These are phyloP conservation scores for Davidsoniella neocaledoniae DNA, from an alignment of 2,329 filamentous ascomycete species.

Conservation along the genomic window DNA sequence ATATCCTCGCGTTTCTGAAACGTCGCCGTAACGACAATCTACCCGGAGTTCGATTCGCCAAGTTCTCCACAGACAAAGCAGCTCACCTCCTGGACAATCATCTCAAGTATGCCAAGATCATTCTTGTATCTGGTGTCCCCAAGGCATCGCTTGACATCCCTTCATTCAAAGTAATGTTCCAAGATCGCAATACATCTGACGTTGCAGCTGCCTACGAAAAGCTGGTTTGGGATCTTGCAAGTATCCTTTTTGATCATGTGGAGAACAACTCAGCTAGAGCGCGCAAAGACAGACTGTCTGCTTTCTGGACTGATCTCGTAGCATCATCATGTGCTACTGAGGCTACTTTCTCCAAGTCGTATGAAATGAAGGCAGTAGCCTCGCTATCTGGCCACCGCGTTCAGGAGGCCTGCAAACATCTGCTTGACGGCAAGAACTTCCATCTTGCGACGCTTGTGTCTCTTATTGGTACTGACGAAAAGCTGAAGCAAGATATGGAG, in stretches of 20 bases:
- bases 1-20: constrained; percentile 30
- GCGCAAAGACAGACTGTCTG: constrained; percentile 48
- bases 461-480: constrained; percentile 58
- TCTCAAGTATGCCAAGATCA: constrained; percentile 36
- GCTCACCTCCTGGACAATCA: constrained; percentile 39
- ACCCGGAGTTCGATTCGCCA: constrained; percentile 48
- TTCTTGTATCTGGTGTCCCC: constrained; percentile 40
- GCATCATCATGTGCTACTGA: constrained; percentile 38
- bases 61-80: constrained; percentile 40
- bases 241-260: constrained; percentile 69
- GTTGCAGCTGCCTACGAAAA: constrained; percentile 45
- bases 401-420: constrained; percentile 63
- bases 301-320: constrained; percentile 50
- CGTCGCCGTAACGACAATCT: constrained; percentile 44
- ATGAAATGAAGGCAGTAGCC: constrained; percentile 71
- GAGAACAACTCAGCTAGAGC: constrained; percentile 15
- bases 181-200: constrained; percentile 24
- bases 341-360: constrained; percentile 40
- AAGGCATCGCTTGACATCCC: constrained; percentile 30
- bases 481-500: constrained; percentile 55
- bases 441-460: constrained; percentile 73
- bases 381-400: constrained; percentile 65
- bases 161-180: constrained; percentile 24
- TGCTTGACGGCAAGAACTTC: constrained; percentile 61
- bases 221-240: constrained; percentile 69